These are phyloP conservation scores for Blastobotrys mokoenaii DNA, from an alignment of 805 yeast species.

Conservation along the genomic window DNA sequence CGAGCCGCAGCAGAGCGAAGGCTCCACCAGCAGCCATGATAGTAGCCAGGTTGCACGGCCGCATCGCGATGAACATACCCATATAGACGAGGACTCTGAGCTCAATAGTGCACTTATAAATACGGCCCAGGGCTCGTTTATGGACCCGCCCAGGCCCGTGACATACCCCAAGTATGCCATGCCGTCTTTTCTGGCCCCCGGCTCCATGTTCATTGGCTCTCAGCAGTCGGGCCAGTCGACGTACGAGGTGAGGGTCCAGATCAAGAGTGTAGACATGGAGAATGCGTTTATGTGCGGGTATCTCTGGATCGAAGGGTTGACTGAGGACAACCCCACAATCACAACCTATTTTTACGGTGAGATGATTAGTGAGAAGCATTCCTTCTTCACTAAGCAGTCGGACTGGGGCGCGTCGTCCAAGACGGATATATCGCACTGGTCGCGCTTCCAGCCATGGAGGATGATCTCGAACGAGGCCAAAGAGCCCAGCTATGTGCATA, in stretches of 20 bases:
- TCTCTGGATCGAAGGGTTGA: slow-evolving; percentile 52
- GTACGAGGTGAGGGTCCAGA: slow-evolving; percentile 60
- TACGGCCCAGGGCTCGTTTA: no score
- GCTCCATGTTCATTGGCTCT: slow-evolving; percentile 54
- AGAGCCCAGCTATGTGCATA: slow-evolving; percentile 24
- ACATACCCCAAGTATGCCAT: no score
- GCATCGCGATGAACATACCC: no score
- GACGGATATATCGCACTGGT: slow-evolving; percentile 60
- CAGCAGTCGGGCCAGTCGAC: slow-evolving; percentile 61
- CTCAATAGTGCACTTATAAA: no score
- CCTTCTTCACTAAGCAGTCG: slow-evolving; percentile 50
- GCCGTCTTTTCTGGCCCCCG: slow-evolving; percentile 48
- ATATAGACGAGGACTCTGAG: no score
- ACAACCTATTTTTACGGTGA: slow-evolving; percentile 70
- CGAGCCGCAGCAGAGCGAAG: no score
- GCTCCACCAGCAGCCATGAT: no score
- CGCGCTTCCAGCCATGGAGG: slow-evolving; percentile 43
- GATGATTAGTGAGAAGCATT: slow-evolving; percentile 50
- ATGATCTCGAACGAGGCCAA: slow-evolving; percentile 20
- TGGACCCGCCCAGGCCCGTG: no score
- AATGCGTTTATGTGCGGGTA: slow-evolving; percentile 50
- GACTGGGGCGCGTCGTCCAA: slow-evolving; percentile 57
- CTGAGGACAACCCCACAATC: slow-evolving; percentile 52
- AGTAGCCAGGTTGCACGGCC: no score
- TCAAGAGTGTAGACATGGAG: slow-evolving; percentile 58